Percentiles rank a stretch among this genome's conserved stretches.
Conservation (phyloP, 495 filamentous ascomycete species). For the Ascodesmis nigricans region DNA sequence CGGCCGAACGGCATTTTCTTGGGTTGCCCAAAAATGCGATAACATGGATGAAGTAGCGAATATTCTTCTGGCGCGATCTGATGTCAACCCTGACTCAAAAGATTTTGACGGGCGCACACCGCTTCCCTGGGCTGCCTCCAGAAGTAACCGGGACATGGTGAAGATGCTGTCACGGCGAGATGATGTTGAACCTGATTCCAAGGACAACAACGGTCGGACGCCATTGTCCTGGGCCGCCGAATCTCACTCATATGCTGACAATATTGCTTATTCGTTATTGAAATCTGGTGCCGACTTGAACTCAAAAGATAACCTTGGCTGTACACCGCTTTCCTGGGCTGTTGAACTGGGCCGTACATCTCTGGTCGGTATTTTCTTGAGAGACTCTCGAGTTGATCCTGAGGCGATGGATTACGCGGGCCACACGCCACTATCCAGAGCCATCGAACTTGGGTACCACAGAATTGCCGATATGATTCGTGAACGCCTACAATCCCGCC, state of each 20-base stretch:
- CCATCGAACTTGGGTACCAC: too few relatives aligned
- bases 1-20: too few relatives aligned
- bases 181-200: constrained; percentile 1
- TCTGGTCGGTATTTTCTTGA: too few relatives aligned
- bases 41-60: too few relatives aligned
- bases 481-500: too few relatives aligned
- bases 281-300: neutral
- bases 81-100: neutral
- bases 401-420: too few relatives aligned
- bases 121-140: neutral
- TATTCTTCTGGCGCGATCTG: neutral
- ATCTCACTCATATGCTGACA: too few relatives aligned
- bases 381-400: too few relatives aligned
- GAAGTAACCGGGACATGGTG: neutral
- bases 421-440: too few relatives aligned
- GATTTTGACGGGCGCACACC: neutral
- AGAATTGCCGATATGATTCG: too few relatives aligned
- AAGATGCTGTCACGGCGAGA: neutral
- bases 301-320: neutral
- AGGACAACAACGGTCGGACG: neutral
- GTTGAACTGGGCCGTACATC: too few relatives aligned
- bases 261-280: neutral
- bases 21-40: too few relatives aligned
- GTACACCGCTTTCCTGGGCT: neutral
- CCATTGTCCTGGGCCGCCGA: neutral